A percentile compares a stretch with the other conserved stretches of the same genome.
Conservation (phyloP, 495 filamentous ascomycete genomes). For the Neurospora sp. region DNA sequence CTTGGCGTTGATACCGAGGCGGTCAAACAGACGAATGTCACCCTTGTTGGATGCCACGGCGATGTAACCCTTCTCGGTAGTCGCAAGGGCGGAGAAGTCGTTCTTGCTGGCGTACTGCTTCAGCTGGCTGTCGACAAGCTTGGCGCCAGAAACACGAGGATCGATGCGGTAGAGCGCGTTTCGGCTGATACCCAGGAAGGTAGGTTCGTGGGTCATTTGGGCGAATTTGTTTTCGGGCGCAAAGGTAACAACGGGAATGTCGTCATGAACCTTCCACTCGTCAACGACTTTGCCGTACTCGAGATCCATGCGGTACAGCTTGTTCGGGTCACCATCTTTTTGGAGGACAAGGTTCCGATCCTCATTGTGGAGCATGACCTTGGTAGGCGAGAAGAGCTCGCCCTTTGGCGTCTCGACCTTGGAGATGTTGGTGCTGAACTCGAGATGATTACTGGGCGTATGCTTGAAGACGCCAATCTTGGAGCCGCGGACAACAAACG, state of each 20-base stretch:
- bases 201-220: conserved; percentile 92
- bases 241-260: conserved; percentile 85
- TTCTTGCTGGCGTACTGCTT: conserved; percentile 97
- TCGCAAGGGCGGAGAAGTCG: conserved; percentile 87
- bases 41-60: conserved; percentile 96
- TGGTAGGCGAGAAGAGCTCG: conserved; percentile 84
- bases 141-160: conserved; percentile 80
- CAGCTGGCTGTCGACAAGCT: conserved; percentile 82
- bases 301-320: conserved; percentile 94
- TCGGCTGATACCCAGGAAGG: conserved; percentile 82
- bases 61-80: conserved; percentile 91
- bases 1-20: conserved; percentile 93
- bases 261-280: conserved; percentile 98
- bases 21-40: conserved; percentile 93
- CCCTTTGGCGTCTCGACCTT: conserved; percentile 87
- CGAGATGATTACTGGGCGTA: conserved; percentile 79
- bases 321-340: conserved; percentile 73
- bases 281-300: conserved; percentile 99
- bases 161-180: conserved; percentile 94
- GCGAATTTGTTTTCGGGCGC: conserved; percentile 95
- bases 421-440: conserved; percentile 96
- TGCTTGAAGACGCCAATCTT: conserved; percentile 99
- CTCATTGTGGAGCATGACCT: conserved; percentile 95
- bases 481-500: conserved; percentile 90
- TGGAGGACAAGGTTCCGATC: conserved; percentile 91